phyloP scores from a whole-genome alignment of 192 early-diverging fungal genomes.

The Coemansia sp. region DNA sequence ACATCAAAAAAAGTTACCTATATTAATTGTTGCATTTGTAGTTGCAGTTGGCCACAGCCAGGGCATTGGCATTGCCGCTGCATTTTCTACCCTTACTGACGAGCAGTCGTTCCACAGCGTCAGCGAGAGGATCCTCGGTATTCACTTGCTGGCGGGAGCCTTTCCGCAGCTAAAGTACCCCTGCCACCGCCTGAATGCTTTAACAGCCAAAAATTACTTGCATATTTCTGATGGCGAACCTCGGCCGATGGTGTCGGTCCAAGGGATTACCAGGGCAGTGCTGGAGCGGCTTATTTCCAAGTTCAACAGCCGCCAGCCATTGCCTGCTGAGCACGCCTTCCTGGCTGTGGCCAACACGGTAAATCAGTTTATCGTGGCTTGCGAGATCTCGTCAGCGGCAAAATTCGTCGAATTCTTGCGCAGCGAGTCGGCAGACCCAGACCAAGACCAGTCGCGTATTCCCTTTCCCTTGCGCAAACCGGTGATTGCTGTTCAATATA shows the following conservation, averaged over 20 bases:
- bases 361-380: conserved; percentile 32
- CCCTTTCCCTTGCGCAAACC: conserved; percentile 81
- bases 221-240: background rate
- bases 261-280: conserved; percentile 14
- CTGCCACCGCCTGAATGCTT: background rate
- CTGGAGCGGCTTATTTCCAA: conserved; percentile 13
- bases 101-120: conserved; percentile 80
- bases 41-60: conserved; percentile 84
- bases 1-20: background rate
- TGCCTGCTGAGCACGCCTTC: conserved; percentile 12
- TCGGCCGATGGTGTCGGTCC: conserved; percentile 24
- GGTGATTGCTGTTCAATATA: conserved; percentile 77
- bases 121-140: conserved; percentile 77
- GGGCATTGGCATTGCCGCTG: conserved; percentile 86
- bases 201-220: background rate
- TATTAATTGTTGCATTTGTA: conserved; percentile 20
- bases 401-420: conserved; percentile 19
- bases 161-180: conserved; percentile 70
- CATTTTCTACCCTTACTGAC: conserved; percentile 78
- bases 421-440: conserved; percentile 12
- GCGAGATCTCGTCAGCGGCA: conserved; percentile 4
- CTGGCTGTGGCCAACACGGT: conserved; percentile 33
- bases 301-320: conserved; percentile 24
- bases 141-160: conserved; percentile 85
- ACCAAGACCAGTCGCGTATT: conserved; percentile 67